A percentile compares a stretch with the other conserved stretches of the same genome.
phyloP scores from a whole-genome alignment of 2,329 filamentous ascomycete genomes.

The Alternaria rosae region DNA sequence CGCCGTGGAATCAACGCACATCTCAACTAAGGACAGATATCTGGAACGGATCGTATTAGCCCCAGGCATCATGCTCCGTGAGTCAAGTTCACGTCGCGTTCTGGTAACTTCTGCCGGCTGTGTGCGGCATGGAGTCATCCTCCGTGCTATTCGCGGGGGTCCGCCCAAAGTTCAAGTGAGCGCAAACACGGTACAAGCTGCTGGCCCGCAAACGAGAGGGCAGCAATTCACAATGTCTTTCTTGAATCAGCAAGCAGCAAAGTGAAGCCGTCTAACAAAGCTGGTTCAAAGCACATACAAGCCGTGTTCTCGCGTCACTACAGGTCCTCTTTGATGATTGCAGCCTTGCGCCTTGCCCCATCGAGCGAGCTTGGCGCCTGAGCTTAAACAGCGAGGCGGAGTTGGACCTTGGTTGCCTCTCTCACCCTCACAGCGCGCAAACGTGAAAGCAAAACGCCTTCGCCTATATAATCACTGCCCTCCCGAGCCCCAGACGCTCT shows the following conservation, averaged over 20 bases:
- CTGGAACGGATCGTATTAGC: not conserved
- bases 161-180: not conserved
- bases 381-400: slow-evolving; percentile 26
- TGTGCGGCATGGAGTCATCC: slow-evolving; percentile 5
- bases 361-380: slow-evolving; percentile 15
- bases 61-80: not conserved
- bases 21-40: not conserved
- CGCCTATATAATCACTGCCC: slow-evolving; percentile 21
- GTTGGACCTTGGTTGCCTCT: slow-evolving; percentile 19
- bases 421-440: slow-evolving; percentile 20
- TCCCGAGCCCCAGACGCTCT: slow-evolving; percentile 10
- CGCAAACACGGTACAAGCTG: slow-evolving; percentile 1
- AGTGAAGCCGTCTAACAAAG: not conserved
- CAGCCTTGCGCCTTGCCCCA: slow-evolving; percentile 33
- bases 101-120: slow-evolving; percentile 11
- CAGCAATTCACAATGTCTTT: slow-evolving; percentile 4
- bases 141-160: not conserved
- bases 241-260: not conserved
- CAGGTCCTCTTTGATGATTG: slow-evolving; percentile 14
- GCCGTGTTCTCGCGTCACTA: slow-evolving; percentile 4
- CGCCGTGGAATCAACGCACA: not conserved
- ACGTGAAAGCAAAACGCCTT: slow-evolving; percentile 8
- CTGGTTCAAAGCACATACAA: not conserved
- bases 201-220: slow-evolving; percentile 4
- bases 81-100: not conserved